phyloP scores from a whole-genome alignment of 2,329 filamentous ascomycete species.

The Colletotrichum lindemuthianum region DNA sequence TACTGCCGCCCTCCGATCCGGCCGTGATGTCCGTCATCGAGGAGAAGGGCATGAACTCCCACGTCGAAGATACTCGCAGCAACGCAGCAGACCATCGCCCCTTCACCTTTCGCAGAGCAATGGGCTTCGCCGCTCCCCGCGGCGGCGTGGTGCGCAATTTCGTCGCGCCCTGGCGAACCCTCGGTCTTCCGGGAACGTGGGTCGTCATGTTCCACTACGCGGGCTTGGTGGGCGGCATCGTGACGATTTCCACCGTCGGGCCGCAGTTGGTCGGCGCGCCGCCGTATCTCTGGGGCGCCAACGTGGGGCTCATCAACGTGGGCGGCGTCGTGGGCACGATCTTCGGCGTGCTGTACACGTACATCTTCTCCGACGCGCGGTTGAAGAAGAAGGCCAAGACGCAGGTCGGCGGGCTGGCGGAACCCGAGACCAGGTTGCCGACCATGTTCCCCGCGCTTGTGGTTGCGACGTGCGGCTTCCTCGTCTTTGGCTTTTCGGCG shows the following conservation, averaged over 20 bases:
- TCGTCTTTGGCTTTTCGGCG: constrained; percentile 51
- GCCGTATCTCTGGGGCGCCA: constrained; percentile 47
- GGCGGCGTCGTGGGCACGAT: constrained; percentile 46
- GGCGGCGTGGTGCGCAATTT: constrained; percentile 39
- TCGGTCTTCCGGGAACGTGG: constrained; percentile 47
- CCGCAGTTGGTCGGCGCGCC: constrained; percentile 43
- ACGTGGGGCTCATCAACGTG: constrained; percentile 47
- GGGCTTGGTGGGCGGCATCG: constrained; percentile 47
- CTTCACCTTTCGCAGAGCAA: constrained; percentile 27
- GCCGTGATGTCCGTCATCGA: background rate
- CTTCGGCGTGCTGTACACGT: constrained; percentile 42
- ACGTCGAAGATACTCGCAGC: constrained; percentile 17
- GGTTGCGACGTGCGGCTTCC: constrained; percentile 45
- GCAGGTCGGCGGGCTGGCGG: constrained; percentile 43
- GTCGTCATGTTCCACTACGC: constrained; percentile 51
- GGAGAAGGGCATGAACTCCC: constrained; percentile 18
- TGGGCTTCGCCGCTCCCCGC: constrained; percentile 38
- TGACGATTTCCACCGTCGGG: constrained; percentile 48
- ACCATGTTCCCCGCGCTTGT: constrained; percentile 44
- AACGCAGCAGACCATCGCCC: background rate
- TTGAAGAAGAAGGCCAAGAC: constrained; percentile 39
- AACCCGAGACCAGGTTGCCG: constrained; percentile 47
- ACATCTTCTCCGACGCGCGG: constrained; percentile 39
- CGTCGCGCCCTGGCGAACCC: constrained; percentile 42
- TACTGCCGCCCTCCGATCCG: background rate